phyloP scores from a whole-genome alignment of 306 rosid genomes.

The Vigna unguiculata region DNA sequence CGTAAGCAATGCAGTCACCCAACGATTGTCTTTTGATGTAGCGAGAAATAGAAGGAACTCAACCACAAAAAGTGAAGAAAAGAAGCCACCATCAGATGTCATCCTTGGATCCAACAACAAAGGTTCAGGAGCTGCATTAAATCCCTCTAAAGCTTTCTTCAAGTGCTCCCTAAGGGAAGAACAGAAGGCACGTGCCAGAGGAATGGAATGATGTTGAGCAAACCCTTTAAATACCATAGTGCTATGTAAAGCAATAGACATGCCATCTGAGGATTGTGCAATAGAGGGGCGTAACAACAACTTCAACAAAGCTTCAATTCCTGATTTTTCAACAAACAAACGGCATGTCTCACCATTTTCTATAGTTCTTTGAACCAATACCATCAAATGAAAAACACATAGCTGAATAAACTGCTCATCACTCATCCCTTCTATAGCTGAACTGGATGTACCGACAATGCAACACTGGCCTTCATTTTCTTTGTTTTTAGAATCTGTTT shows the following conservation, averaged over 20 bases:
- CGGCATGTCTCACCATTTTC: constrained; percentile 97
- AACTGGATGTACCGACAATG: constrained; percentile 61
- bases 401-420: constrained; percentile 83
- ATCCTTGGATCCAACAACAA: constrained; percentile 79
- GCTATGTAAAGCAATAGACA: constrained; percentile 94
- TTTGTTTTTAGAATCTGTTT: constrained; percentile 85
- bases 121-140: constrained; percentile 70
- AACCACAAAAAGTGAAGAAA: constrained; percentile 83
- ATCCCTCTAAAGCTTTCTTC: constrained; percentile 78
- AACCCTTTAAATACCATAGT: constrained; percentile 99
- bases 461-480: constrained; percentile 66
- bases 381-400: constrained; percentile 92
- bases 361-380: constrained; percentile 92
- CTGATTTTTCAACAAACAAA: constrained; percentile 91
- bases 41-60: constrained; percentile 98
- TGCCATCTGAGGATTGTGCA: constrained; percentile 92
- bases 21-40: constrained; percentile 95
- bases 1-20: constrained; percentile 88
- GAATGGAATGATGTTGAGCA: constrained; percentile 94
- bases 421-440: constrained; percentile 72
- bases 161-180: constrained; percentile 81
- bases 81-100: constrained; percentile 65
- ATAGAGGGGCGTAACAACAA: constrained; percentile 78
- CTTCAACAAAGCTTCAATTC: constrained; percentile 90
- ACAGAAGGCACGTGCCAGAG: constrained; percentile 90